A percentile compares a stretch with the other conserved stretches of the same genome.
Evolutionary conservation across 148 eudicot genomes (phyloP).

Genomic region (Silene conica): DNA sequence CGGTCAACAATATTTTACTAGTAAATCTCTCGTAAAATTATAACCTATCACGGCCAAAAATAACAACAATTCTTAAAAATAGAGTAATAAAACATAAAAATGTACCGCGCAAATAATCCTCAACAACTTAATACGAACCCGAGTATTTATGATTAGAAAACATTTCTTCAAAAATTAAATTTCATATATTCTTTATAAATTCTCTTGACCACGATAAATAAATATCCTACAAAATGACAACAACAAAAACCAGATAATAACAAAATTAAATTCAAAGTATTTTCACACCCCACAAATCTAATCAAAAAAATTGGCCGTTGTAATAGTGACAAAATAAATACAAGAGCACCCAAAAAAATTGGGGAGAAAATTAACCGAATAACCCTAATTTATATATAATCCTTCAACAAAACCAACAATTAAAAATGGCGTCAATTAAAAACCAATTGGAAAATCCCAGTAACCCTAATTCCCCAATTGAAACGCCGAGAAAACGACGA

Average conservation of each 20-base stretch:
- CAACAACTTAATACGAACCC: no score
- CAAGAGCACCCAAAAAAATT: neutral
- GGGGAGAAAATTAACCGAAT: constrained; percentile 14
- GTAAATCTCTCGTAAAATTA: no score
- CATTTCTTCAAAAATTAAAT: no score
- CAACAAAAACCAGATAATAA: constrained; percentile 14
- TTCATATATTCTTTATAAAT: no score
- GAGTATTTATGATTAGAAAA: no score
- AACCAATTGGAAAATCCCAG: constrained; percentile 15
- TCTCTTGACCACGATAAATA: no score
- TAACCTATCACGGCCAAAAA: no score
- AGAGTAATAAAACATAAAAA: no score
- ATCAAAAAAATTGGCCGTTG: constrained; percentile 38
- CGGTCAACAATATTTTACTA: no score
- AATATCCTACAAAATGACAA: neutral
- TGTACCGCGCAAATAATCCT: no score
- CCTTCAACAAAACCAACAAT: neutral
- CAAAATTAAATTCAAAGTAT: neutral
- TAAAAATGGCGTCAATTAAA: constrained; percentile 33
- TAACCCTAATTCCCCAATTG: constrained; percentile 22
- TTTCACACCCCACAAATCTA: constrained; percentile 31
- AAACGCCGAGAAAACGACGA: constrained; percentile 29
- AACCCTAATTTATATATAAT: constrained; percentile 15
- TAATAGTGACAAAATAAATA: constrained; percentile 14
- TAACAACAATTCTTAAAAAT: no score